Evolutionary conservation across 148 eudicot species (phyloP).

Genomic region (Arctostaphylos glauca): DNA sequence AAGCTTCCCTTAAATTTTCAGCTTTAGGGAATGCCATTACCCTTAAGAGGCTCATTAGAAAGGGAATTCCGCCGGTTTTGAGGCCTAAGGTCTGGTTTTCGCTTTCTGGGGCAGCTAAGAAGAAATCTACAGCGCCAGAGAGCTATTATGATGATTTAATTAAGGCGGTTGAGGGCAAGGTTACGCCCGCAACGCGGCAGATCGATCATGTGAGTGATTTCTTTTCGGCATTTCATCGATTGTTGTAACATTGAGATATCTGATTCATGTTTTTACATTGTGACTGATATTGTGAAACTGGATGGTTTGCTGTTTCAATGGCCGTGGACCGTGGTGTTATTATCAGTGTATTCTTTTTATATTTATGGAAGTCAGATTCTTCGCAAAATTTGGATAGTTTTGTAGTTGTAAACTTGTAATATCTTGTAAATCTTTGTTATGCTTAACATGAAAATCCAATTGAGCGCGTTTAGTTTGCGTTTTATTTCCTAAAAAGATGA

Average conservation of each 20-base stretch:
- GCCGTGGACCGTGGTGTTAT: too few species aligned
- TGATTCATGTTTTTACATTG: background rate
- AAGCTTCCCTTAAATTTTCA: conserved; percentile 69
- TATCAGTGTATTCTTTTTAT: background rate
- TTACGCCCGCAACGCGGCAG: conserved; percentile 85
- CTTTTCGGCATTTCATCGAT: background rate
- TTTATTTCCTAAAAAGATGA: background rate
- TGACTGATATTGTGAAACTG: conserved; percentile 1
- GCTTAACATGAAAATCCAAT: background rate
- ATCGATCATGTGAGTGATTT: conserved; percentile 84
- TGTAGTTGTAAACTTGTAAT: background rate
- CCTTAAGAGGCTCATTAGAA: conserved; percentile 75
- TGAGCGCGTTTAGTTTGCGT: background rate
- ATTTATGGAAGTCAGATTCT: background rate
- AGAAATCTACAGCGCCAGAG: conserved; percentile 90
- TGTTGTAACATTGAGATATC: background rate
- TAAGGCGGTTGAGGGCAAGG: conserved; percentile 68
- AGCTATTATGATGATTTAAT: conserved; percentile 82
- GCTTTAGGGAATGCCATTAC: conserved; percentile 70
- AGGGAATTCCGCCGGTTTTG: conserved; percentile 81
- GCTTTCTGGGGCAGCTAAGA: conserved; percentile 93
- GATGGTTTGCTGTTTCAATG: conserved; percentile 8
- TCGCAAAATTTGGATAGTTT: background rate
- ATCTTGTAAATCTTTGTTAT: background rate
- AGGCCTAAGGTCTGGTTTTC: conserved; percentile 92